Evolutionary conservation across 106 monocot species (phyloP).

Genomic region (Apostasia shenzhenica): DNA sequence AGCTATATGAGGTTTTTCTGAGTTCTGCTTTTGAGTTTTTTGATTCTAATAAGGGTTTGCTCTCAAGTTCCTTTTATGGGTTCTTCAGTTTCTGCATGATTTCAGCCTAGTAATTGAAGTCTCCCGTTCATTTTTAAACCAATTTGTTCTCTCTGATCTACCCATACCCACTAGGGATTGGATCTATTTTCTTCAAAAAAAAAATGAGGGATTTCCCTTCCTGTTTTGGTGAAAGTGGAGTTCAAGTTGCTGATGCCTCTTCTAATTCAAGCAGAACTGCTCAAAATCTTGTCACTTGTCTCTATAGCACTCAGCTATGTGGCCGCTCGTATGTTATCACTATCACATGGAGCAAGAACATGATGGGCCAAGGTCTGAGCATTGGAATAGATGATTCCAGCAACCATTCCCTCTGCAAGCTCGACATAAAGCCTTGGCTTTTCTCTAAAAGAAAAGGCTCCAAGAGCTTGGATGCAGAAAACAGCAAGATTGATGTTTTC

Average conservation of each 20-base stretch:
- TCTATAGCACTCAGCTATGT: constrained; percentile 41
- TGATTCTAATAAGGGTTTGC: too few species aligned
- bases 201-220: constrained; percentile 85
- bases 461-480: constrained; percentile 34
- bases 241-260: constrained; percentile 60
- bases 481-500: constrained; percentile 42
- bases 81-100: too few species aligned
- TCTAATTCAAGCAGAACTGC: constrained; percentile 24
- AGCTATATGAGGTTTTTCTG: too few species aligned
- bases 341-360: constrained; percentile 63
- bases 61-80: too few species aligned
- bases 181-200: neutral
- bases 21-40: too few species aligned
- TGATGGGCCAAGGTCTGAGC: constrained; percentile 66
- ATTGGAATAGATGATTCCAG: constrained; percentile 46
- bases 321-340: constrained; percentile 31
- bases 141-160: too few species aligned
- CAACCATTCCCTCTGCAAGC: constrained; percentile 32
- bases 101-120: too few species aligned
- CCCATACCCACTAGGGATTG: too few species aligned
- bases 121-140: too few species aligned
- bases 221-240: constrained; percentile 77
- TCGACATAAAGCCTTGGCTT: constrained; percentile 64
- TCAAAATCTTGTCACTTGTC: constrained; percentile 57
- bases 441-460: constrained; percentile 82